phyloP scores from a whole-genome alignment of 768 basidiomycete species.

The Roridomyces roridus region DNA sequence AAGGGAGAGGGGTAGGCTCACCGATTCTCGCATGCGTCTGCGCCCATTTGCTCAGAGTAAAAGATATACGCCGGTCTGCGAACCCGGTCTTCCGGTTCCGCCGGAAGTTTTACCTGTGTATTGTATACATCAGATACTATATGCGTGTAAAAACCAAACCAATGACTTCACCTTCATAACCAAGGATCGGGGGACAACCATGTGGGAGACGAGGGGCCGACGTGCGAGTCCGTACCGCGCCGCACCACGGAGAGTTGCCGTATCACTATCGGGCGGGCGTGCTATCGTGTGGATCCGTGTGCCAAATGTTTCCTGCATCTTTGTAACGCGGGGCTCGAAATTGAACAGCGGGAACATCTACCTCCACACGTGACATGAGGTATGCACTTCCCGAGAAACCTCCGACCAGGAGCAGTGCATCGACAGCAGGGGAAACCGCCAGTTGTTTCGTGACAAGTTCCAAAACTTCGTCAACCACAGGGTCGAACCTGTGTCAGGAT shows the following conservation, averaged over 20 bases:
- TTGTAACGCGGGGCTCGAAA: slow-evolving; percentile 7
- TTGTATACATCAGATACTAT: slow-evolving; percentile 8
- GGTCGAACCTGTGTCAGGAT: slow-evolving; percentile 62
- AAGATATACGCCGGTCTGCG: slow-evolving; percentile 91
- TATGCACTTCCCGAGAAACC: slow-evolving; percentile 90
- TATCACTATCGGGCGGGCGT: slow-evolving; percentile 86
- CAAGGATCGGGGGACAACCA: slow-evolving; percentile 84
- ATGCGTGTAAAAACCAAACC: neutral
- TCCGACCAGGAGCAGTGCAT: slow-evolving; percentile 89
- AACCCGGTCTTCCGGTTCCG: slow-evolving; percentile 82
- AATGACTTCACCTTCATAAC: slow-evolving; percentile 79
- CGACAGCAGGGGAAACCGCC: slow-evolving; percentile 45
- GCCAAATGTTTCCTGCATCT: slow-evolving; percentile 65
- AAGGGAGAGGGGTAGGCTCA: slow-evolving; percentile 36
- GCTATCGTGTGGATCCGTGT: slow-evolving; percentile 75
- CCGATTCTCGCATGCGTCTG: slow-evolving; percentile 87
- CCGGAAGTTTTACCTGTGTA: slow-evolving; percentile 82
- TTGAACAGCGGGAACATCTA: slow-evolving; percentile 33
- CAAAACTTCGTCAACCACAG: slow-evolving; percentile 69
- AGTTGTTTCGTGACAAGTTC: slow-evolving; percentile 18
- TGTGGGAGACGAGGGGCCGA: slow-evolving; percentile 76
- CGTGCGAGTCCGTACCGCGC: slow-evolving; percentile 86
- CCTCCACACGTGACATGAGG: slow-evolving; percentile 80
- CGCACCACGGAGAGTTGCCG: slow-evolving; percentile 88
- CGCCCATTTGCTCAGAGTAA: slow-evolving; percentile 53